Evolutionary conservation across 257 asterid genomes (phyloP).

Genomic region (Solanum pinnatisectum): DNA sequence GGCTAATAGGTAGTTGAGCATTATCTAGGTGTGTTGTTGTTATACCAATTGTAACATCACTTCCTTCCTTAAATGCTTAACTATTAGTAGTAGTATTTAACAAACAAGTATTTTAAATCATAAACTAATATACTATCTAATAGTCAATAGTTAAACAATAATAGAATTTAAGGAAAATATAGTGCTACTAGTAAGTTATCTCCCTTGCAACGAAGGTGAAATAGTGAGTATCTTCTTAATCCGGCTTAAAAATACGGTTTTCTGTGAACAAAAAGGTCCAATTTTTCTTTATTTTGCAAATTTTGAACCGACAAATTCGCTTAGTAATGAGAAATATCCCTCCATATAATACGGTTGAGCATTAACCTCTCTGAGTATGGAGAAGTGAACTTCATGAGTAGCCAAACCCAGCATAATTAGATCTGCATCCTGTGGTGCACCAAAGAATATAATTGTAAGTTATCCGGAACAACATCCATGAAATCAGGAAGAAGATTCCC

Average conservation of each 20-base stretch:
- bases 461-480: not conserved
- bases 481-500: not conserved
- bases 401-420: slow-evolving; percentile 60
- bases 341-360: not conserved
- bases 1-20: not conserved
- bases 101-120: not conserved
- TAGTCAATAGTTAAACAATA: not conserved
- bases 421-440: slow-evolving; percentile 49
- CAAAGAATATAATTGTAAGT: not conserved
- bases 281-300: not conserved
- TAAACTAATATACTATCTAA: not conserved
- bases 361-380: slow-evolving; percentile 56
- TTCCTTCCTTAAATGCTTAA: not conserved
- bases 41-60: not conserved
- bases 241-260: not conserved
- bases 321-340: not conserved
- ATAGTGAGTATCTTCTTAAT: not conserved
- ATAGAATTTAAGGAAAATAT: not conserved
- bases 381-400: slow-evolving; percentile 53
- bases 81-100: not conserved
- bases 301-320: not conserved
- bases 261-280: not conserved
- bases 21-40: not conserved
- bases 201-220: not conserved
- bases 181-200: not conserved